Conservation (phyloP, 192 early-diverging fungal species). For the Funneliformis mosseae region DNA sequence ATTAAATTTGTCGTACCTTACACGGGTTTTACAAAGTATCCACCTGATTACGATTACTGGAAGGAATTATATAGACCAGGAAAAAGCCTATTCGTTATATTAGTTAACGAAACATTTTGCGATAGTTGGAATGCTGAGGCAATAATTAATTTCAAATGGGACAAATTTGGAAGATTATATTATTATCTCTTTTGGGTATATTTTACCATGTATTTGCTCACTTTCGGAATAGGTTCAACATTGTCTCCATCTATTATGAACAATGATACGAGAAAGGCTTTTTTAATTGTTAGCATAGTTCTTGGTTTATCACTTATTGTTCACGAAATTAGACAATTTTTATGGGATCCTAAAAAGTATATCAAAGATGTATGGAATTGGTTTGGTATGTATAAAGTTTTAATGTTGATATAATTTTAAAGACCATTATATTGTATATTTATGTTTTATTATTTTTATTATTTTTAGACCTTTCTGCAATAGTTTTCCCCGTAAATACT, state of each 20-base stretch:
- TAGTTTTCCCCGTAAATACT: neutral
- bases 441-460: neutral
- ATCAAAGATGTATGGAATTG: neutral
- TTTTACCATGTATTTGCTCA: neutral
- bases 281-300: neutral
- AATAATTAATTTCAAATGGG: neutral
- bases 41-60: too few species aligned
- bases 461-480: neutral
- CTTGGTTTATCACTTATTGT: neutral
- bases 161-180: neutral
- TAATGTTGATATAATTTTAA: neutral
- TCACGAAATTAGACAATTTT: neutral
- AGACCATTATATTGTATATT: neutral
- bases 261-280: too few species aligned
- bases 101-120: too few species aligned
- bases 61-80: too few species aligned
- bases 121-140: neutral
- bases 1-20: too few species aligned
- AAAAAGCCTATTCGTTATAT: too few species aligned
- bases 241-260: neutral
- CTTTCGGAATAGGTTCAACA: neutral
- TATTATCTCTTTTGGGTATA: neutral
- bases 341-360: neutral
- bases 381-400: neutral
- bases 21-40: too few species aligned